Base-by-base conservation (phyloP, 148 eudicot species). In the Fallopia convolvulus region DNA sequence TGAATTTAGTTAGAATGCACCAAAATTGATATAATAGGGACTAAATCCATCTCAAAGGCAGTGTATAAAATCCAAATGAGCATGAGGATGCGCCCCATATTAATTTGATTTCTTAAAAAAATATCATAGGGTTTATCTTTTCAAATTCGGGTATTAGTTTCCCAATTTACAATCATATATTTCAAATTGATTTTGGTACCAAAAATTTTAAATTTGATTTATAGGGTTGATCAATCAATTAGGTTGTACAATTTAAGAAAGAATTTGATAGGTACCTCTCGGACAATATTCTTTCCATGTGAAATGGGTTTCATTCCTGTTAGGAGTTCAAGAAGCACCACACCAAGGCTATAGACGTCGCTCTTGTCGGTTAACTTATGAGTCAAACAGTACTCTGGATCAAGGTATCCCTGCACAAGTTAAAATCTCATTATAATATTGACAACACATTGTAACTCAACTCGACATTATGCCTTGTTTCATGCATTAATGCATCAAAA, bases 341-440 rank as follows among this genome's bases (percentile, higher is more conserved):
- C 88, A 39, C 97, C 94, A 41, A 92, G 87, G 86, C 97, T 90
- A 79, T 93, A 93, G 40, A 93, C 93, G 58, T 93, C 97, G 33
- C 97, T 93, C 80, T 90, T 93, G 78, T 90, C 97, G 1, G 97
- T 89, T 74, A 93, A 75, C 78, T 89, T 88, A 79, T 86, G 92
- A 74, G 95, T 93, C 86, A 93, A 82, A 80, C 88, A 82, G 80
- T 93, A 93, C 72, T 90, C 97, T 12, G 97, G 97, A 82, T 93
- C 97, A 61, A 93, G 88, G 79, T 93, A 93, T 72, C 97, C 97
- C 97, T 93, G 89, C 84, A 85, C 32, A 14, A 9, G 72, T 36
- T 30, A 68, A 63, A 33, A 4, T 1, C 20, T 33, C n/a, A 36
- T 5, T 33, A 8, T 11, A 6, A 66, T 13, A 66, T 0, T 44